Base-by-base conservation (phyloP, 805 yeast genomes). In the Pichia nanzhaoensis region DNA sequence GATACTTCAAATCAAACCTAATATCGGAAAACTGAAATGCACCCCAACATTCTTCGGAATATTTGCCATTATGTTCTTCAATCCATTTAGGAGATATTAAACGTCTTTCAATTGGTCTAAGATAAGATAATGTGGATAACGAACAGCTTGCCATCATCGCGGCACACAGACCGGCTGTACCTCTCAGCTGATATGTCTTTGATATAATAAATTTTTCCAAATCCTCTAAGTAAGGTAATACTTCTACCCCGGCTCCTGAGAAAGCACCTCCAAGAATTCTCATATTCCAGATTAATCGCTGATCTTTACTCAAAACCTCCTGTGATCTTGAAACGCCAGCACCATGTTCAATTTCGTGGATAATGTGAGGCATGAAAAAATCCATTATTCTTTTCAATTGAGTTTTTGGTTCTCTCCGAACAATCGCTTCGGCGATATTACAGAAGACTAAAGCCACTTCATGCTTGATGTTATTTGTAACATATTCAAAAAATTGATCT, bases 241-340 rank as follows among this genome's bases (percentile, higher is more conserved):
- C 56, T 3, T 67, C 58, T 0, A 61, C 64, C n/a, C 80, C 80
- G 1, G 91, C 82, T 46, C 83, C 83, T 20, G 88, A 78, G 34
- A 84, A 60, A 21, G 81, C 69, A 58, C 87, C 90, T 56, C 82
- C 79, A 36, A 90, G 62, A 2, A 88, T 75, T 3, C 81, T 73
- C 28, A 86, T 59, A 56, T 82, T 77, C 78, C 95, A 78, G 27
- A 78, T 78, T 8, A 93, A 64, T 17, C 81, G 75, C 27, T 82
- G 82, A 61, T 93, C 98, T 35, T 89, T 73, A n/a, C 85, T 85
- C 22, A 80, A 70, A 21, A 84, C 70, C 27, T 84, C 90, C 6
- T 74, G 67, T 5, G 70, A 73, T 59, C 96, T 74, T 0, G 80
- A 67, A 1, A 75, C 64, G 3, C 97, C 98, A 0, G 97, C 97